Conservation (phyloP, 345 rosid genomes). For the Eucalyptus virginea region DNA sequence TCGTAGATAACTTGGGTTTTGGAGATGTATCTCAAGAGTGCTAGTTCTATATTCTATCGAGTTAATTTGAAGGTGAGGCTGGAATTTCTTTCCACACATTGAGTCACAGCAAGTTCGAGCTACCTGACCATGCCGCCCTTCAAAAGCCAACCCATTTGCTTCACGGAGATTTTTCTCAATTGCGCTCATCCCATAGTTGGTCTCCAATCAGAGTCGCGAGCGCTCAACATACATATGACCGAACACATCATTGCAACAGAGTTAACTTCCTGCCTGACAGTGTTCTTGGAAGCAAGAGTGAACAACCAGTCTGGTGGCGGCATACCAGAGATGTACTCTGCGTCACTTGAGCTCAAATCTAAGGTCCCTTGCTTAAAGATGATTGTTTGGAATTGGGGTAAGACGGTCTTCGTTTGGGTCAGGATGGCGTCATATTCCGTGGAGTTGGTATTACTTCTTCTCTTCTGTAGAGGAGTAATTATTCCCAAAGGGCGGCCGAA, state of each 20-base stretch:
- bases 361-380: background rate
- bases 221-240: background rate
- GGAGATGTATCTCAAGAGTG: background rate
- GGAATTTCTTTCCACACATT: background rate
- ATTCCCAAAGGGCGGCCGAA: background rate
- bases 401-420: background rate
- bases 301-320: background rate
- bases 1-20: too few relatives aligned
- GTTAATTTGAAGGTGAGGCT: constrained; percentile 29
- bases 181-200: background rate
- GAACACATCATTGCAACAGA: background rate
- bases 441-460: background rate
- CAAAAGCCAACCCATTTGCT: background rate
- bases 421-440: background rate
- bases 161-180: background rate
- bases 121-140: background rate
- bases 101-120: background rate
- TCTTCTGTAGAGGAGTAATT: background rate
- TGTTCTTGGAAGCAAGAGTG: background rate
- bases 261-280: background rate
- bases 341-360: background rate
- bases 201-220: background rate
- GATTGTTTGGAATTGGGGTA: background rate
- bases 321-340: background rate
- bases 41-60: background rate